Base-by-base conservation (phyloP, 768 basidiomycete species). In the Serendipita indica region DNA sequence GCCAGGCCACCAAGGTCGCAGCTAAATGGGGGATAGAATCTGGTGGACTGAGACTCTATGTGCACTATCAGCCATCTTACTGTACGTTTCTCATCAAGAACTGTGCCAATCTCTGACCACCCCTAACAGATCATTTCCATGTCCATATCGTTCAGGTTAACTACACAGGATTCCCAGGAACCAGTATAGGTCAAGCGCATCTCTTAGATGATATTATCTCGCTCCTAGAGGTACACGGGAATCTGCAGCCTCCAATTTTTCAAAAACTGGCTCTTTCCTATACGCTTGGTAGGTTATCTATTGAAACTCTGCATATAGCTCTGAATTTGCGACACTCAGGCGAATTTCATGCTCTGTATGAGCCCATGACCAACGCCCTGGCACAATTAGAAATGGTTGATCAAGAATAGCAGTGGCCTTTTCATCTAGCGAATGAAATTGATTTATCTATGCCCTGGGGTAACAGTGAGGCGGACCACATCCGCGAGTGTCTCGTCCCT, bases 31-130 rank as follows among this genome's bases (percentile, higher is more conserved):
- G 79, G 0, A 71, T 94, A 1, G 72, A 70, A 3, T 63, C 67
- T 14, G 84, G 82, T 2, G 75, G 80, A 7, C 66, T 96, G 60
- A 73, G 91, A 64, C 74, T 93, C 73, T 92, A 82, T 65, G 71
- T 98, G 13, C 96, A 99, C 68, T 99, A 99, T 68, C 93, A 96
- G 66, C 94, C 94, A 0, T 87, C 83, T 34, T 98, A 97, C 67
- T 97, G 93, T 93, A 60, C 62, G 87, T 75, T 2, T 18, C 12
- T 59, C 58, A 3, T 43, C 41, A 43, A n/a, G 5, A 7, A 7
- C 27, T 43, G n/a, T 5, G 41, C 27, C 27, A 7, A 43, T 43
- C 39, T 52, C 27, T 25, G 2, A 56, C n/a, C 35, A 39, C 54
- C 57, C n/a, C 14, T 2, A 18, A 3, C 62, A 94, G 92, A 96